These are phyloP conservation scores for Stagonosporopsis vannaccii DNA, from an alignment of 2,329 filamentous ascomycete genomes.

Conservation along the genomic window DNA sequence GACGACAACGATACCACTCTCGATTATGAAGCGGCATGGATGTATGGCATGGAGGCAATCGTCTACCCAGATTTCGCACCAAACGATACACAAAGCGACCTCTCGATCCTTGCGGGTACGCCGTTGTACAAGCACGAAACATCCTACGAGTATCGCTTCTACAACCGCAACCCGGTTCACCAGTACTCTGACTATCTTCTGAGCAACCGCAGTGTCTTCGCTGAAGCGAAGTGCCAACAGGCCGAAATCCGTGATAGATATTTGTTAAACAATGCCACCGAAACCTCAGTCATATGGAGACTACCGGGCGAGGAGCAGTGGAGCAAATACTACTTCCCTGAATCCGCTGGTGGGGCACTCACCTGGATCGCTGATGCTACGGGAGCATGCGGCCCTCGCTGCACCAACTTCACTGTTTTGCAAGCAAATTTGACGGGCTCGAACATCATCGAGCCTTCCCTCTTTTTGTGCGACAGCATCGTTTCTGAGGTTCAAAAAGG, in stretches of 20 bases:
- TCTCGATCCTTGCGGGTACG: slow-evolving; percentile 32
- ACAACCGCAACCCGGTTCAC: slow-evolving; percentile 42
- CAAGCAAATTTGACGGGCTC: slow-evolving; percentile 24
- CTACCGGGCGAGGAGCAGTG: slow-evolving; percentile 20
- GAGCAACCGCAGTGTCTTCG: slow-evolving; percentile 32
- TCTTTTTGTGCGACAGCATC: slow-evolving; percentile 43
- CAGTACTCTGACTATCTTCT: slow-evolving; percentile 39
- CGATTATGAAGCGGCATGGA: slow-evolving; percentile 35
- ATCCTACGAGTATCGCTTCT: slow-evolving; percentile 41
- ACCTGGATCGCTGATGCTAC: slow-evolving; percentile 34
- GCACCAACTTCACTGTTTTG: slow-evolving; percentile 45
- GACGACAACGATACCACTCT: slow-evolving; percentile 12
- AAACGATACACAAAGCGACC: slow-evolving; percentile 25
- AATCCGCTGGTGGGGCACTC: slow-evolving; percentile 27
- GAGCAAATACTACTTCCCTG: slow-evolving; percentile 22
- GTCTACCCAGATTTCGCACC: slow-evolving; percentile 30
- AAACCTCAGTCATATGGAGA: slow-evolving; percentile 14
- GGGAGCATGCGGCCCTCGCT: slow-evolving; percentile 37
- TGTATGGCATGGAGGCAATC: slow-evolving; percentile 39
- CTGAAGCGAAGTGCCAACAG: slow-evolving; percentile 31
- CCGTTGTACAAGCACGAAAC: slow-evolving; percentile 34
- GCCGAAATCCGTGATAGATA: slow-evolving; percentile 21
- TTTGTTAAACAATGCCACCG: background rate
- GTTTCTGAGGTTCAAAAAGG: slow-evolving; percentile 19
- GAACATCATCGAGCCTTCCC: slow-evolving; percentile 13